Base-by-base conservation (phyloP, 2,329 filamentous ascomycete species). In the Ophiostoma tasmaniense region DNA sequence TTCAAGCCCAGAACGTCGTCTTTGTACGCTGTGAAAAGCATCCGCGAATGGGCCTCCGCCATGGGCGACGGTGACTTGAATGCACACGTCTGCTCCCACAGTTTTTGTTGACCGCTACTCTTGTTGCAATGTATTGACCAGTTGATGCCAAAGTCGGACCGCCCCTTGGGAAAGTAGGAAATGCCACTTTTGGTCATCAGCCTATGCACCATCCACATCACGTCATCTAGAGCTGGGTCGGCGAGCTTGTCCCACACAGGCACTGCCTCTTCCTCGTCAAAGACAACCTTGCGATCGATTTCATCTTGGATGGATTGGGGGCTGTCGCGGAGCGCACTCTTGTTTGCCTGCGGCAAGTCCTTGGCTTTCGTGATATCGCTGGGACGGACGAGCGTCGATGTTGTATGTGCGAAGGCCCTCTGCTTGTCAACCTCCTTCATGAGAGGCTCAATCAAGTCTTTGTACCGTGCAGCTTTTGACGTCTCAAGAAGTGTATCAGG, bases 191-290 rank as follows among this genome's bases (percentile, higher is more conserved):
- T 73, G 3, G 59, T 59, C 25, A 74, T 10, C 13, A 76, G 71
- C 68, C 72, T 70, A 71, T 72, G 75, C 1, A 71, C 70, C 74
- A 76, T 73, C 69, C 71, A 73, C 65, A 73, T 71, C 13, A 76
- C 72, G 65, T 76, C 74, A 70, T 75, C 74, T 10, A 72, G 67
- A 17, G 66, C 68, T 11, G 75, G 74, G 11, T 76, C 74, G 28
- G 68, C 67, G 11, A 70, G 68, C 64, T 74, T 70, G 13, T 10
- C n/a, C 74, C 75, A 75, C 20, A 75, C 30, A 3, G 33, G 61
- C 3, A 33, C 0, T 3, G 6, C 7, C 45, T 50, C 45, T 33
- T 33, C 33, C 8, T 33, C 33, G 33, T 8, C 33, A 33, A 33
- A 33, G 33, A 33, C 33, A 33, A 8, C 10, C 1, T 13, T 13